These are phyloP conservation scores for Plenodomus lindquistii DNA, from an alignment of 2,329 filamentous ascomycete species.

Conservation along the genomic window DNA sequence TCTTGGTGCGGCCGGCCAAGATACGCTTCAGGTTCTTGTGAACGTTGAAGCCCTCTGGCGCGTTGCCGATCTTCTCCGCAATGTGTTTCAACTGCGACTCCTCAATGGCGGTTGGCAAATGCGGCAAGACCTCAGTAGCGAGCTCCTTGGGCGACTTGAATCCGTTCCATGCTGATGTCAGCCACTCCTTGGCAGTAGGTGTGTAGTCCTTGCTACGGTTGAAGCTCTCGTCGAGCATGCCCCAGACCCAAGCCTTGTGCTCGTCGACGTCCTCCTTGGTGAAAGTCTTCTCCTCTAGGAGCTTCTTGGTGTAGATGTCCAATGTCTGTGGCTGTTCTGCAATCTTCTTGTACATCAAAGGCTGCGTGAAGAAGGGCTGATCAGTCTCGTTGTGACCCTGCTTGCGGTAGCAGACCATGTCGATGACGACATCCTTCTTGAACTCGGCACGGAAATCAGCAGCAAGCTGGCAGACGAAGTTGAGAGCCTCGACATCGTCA, in stretches of 20 bases:
- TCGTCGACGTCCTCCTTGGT: constrained; percentile 97
- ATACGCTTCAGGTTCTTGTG: constrained; percentile 99
- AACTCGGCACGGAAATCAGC: constrained; percentile 98
- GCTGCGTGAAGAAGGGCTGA: constrained; percentile 99
- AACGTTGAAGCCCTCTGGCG: constrained; percentile 82
- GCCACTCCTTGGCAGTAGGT: constrained; percentile 95
- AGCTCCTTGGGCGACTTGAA: constrained; percentile 99
- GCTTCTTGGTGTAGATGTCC: constrained; percentile 88
- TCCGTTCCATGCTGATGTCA: constrained; percentile 97
- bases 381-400: constrained; percentile 99
- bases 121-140: constrained; percentile 88
- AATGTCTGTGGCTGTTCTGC: constrained; percentile 81
- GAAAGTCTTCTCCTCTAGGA: constrained; percentile 90
- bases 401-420: constrained; percentile 98
- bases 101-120: constrained; percentile 83
- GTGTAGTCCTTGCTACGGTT: constrained; percentile 97
- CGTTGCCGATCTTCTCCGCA: constrained; percentile 74
- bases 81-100: constrained; percentile 76
- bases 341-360: constrained; percentile 99
- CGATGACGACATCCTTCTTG: constrained; percentile 97
- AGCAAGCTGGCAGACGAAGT: constrained; percentile 96
- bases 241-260: constrained; percentile 99
- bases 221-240: constrained; percentile 98
- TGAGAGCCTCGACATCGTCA: constrained; percentile 96
- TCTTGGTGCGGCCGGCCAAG: constrained; percentile 84